Base-by-base conservation (phyloP, 163 green algal species). In the Prototheca wickerhamii region DNA sequence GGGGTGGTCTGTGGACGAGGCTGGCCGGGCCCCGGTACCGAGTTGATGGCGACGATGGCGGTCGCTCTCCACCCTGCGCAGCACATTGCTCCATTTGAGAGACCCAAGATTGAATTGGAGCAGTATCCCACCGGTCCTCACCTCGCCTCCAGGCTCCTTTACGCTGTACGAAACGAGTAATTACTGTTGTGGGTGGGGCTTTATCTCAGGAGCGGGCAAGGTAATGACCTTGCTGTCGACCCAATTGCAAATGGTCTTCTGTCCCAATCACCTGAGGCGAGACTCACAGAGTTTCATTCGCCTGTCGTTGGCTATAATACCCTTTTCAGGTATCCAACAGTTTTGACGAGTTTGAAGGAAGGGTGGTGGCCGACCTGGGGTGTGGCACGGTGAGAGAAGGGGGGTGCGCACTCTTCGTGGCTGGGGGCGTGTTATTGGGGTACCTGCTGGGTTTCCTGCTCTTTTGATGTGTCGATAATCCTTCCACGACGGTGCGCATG, bases 41-140 rank as follows among this genome's bases (percentile, higher is more conserved):
- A n/a, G n/a, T n/a, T n/a, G n/a, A n/a, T n/a, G n/a, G n/a, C n/a
- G n/a, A n/a, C n/a, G n/a, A n/a, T n/a, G n/a, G n/a, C n/a, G n/a
- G n/a, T 6, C 26, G 33, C 32, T 60, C 42, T 33, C 3, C 58
- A 25, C 12, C 26, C n/a, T 40, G 20, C 82, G 23, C 75, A 95
- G 80, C 85, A 91, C 51, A 74, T 97, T 2, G 64, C 75, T 7
- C 75, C 80, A 0, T 97, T 97, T 70, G 51, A 64, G 4, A n/a
- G 67, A 0, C 87, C 90, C 33, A 96, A 95, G 55, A 58, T 91
- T 3, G 81, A 91, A 32, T 66, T 96, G 54, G 91, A 97, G 78
- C 91, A 97, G 77, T 97, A 96, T 68, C 79, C 89, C 21, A 97
- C 91, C 5, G 79, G 83, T 0, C 61, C 90, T 2, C 75, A 95